Evolutionary conservation across 1,139 yeast genomes (phyloP).

Genomic region (Pneumocystis jirovecii): DNA sequence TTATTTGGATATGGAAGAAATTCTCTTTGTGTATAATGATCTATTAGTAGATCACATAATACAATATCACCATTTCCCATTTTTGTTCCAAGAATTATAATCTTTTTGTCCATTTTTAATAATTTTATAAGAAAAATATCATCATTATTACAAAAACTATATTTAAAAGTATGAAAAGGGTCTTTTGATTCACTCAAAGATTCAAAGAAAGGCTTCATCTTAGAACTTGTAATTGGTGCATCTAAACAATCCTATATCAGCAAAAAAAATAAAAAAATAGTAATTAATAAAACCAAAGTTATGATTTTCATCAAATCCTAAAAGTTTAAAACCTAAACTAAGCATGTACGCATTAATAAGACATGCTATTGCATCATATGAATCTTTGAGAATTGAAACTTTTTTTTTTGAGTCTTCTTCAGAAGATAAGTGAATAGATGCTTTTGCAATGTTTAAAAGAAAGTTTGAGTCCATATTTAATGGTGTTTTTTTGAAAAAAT

Average conservation of each 20-base stretch:
- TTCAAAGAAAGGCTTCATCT: slow-evolving; percentile 2
- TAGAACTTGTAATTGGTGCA: neutral
- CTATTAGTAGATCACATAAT: slow-evolving; percentile 2
- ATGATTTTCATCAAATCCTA: slow-evolving; percentile 10
- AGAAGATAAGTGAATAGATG: neutral
- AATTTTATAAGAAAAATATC: slow-evolving; percentile 8
- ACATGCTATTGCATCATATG: slow-evolving; percentile 13
- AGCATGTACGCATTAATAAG: slow-evolving; percentile 14
- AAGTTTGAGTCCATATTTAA: neutral
- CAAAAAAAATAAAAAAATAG: neutral
- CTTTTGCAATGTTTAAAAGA: neutral
- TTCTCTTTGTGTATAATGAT: slow-evolving; percentile 2
- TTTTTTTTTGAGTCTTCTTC: neutral
- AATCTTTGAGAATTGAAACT: slow-evolving; percentile 1
- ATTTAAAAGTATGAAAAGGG: slow-evolving; percentile 10
- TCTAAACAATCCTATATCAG: neutral
- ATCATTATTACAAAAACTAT: slow-evolving; percentile 9
- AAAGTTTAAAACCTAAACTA: slow-evolving; percentile 12
- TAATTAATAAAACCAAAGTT: neutral
- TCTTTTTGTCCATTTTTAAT: slow-evolving; percentile 11
- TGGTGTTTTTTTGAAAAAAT: neutral
- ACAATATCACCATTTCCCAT: slow-evolving; percentile 6
- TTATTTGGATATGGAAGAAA: slow-evolving; percentile 3
- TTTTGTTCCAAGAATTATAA: slow-evolving; percentile 11
- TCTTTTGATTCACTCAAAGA: slow-evolving; percentile 5